Conservation (phyloP, 768 basidiomycete genomes). For the Dioszegia hungarica region DNA sequence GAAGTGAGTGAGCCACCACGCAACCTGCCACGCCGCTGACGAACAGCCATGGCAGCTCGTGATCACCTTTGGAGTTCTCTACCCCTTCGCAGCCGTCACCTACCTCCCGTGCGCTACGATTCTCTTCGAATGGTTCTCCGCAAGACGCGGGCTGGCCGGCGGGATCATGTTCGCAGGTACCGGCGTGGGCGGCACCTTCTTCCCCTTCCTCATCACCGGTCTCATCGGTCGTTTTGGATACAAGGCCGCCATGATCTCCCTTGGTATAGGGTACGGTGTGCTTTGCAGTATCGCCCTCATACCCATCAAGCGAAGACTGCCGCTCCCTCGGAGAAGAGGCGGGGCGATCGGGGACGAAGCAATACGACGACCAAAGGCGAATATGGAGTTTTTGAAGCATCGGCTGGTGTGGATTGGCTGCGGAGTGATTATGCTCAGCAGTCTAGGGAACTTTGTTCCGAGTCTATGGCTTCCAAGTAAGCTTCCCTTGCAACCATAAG, state of each 20-base stretch:
- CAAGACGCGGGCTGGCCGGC: constrained; percentile 31
- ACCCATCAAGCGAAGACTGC: constrained; percentile 35
- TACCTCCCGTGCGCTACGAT: constrained; percentile 38
- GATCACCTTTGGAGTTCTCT: constrained; percentile 33
- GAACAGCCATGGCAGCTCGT: constrained; percentile 44
- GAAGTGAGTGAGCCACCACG: no score
- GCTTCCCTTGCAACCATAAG: no score
- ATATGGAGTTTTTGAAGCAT: constrained; percentile 19
- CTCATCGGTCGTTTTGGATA: constrained; percentile 35
- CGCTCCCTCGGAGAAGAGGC: constrained; percentile 8
- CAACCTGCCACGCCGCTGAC: background rate
- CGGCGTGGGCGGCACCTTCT: constrained; percentile 37
- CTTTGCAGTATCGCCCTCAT: constrained; percentile 20
- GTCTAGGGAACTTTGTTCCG: constrained; percentile 41
- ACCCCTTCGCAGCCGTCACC: constrained; percentile 21
- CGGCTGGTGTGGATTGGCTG: constrained; percentile 24
- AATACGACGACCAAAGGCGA: constrained; percentile 3
- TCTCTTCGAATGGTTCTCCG: constrained; percentile 44
- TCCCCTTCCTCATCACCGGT: constrained; percentile 38
- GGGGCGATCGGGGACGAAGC: background rate
- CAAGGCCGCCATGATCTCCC: constrained; percentile 37
- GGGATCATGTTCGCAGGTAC: constrained; percentile 42
- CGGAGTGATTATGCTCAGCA: constrained; percentile 26
- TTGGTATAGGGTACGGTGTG: constrained; percentile 29
- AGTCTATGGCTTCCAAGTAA: constrained; percentile 33